Percentiles rank a stretch among this genome's conserved stretches.
Evolutionary conservation across 2,329 filamentous ascomycete species (phyloP).

Genomic region (Camptophora hylomeconis): DNA sequence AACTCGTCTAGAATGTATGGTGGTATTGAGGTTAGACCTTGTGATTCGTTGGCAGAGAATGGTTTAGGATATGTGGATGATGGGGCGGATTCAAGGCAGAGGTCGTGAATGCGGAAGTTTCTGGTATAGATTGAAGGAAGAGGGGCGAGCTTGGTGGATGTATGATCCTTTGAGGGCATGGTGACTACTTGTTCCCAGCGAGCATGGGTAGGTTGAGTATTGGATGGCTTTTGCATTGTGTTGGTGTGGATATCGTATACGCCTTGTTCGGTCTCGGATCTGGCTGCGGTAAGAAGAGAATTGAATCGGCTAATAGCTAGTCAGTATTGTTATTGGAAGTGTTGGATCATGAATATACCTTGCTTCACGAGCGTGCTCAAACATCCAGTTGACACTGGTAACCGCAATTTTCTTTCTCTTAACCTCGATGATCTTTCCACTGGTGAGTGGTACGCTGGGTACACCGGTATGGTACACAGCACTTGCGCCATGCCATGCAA

Average conservation of each 20-base stretch:
- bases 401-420: conserved; percentile 81
- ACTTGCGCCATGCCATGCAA: conserved; percentile 95
- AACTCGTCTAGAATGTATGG: conserved; percentile 31
- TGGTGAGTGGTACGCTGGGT: conserved; percentile 61
- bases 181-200: conserved; percentile 58
- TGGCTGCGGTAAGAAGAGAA: conserved; percentile 53
- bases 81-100: conserved; percentile 44
- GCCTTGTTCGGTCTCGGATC: conserved; percentile 57
- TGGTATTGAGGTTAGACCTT: conserved; percentile 24
- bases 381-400: conserved; percentile 91
- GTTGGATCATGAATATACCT: conserved; percentile 60
- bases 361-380: conserved; percentile 83
- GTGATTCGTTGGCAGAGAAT: conserved; percentile 33
- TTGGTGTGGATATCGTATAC: conserved; percentile 95
- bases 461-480: conserved; percentile 81
- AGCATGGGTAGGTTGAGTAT: conserved; percentile 79
- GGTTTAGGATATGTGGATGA: conserved; percentile 46
- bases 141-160: conserved; percentile 34
- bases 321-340: too few species aligned
- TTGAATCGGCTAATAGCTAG: conserved; percentile 66
- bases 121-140: conserved; percentile 46
- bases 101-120: conserved; percentile 52
- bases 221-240: conserved; percentile 70
- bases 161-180: conserved; percentile 13
- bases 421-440: conserved; percentile 58